Evolutionary conservation across 208 protist genomes (phyloP).

Genomic region (Herpetomonas samuelpessoai): DNA sequence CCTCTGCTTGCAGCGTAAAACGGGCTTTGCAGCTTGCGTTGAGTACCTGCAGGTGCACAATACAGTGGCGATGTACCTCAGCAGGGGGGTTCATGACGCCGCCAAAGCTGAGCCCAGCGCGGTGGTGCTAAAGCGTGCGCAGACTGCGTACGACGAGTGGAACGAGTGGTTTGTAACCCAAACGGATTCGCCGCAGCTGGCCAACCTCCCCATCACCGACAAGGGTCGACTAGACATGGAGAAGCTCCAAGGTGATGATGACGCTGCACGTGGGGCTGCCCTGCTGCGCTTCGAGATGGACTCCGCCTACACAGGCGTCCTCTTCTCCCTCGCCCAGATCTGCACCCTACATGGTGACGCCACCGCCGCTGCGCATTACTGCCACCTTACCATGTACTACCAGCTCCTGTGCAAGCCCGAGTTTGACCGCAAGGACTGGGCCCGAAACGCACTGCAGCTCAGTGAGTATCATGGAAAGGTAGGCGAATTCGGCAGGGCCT

Average conservation of each 20-base stretch:
- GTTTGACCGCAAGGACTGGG: slow-evolving; percentile 77
- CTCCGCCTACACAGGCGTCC: slow-evolving; percentile 59
- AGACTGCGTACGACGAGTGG: slow-evolving; percentile 64
- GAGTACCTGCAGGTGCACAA: slow-evolving; percentile 74
- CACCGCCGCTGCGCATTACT: slow-evolving; percentile 65
- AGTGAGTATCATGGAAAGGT: slow-evolving; percentile 70
- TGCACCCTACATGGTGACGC: slow-evolving; percentile 46
- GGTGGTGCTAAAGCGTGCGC: slow-evolving; percentile 60
- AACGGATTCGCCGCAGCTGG: slow-evolving; percentile 26
- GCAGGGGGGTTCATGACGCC: slow-evolving; percentile 38
- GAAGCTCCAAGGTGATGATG: slow-evolving; percentile 15
- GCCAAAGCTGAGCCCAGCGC: no score
- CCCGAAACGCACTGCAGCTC: slow-evolving; percentile 81
- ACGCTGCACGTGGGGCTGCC: slow-evolving; percentile 4
- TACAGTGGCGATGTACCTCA: slow-evolving; percentile 69
- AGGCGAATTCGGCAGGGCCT: slow-evolving; percentile 66
- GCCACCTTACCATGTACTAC: slow-evolving; percentile 81
- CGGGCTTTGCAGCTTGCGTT: slow-evolving; percentile 33
- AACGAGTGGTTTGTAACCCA: slow-evolving; percentile 38
- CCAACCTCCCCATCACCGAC: slow-evolving; percentile 37
- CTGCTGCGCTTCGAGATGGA: slow-evolving; percentile 74
- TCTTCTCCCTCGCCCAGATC: slow-evolving; percentile 89
- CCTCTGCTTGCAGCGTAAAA: slow-evolving; percentile 16
- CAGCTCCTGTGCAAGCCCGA: slow-evolving; percentile 80
- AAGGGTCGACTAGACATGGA: slow-evolving; percentile 37